Evolutionary conservation across 2,329 filamentous ascomycete genomes (phyloP).

Genomic region (Monilinia aucupariae): DNA sequence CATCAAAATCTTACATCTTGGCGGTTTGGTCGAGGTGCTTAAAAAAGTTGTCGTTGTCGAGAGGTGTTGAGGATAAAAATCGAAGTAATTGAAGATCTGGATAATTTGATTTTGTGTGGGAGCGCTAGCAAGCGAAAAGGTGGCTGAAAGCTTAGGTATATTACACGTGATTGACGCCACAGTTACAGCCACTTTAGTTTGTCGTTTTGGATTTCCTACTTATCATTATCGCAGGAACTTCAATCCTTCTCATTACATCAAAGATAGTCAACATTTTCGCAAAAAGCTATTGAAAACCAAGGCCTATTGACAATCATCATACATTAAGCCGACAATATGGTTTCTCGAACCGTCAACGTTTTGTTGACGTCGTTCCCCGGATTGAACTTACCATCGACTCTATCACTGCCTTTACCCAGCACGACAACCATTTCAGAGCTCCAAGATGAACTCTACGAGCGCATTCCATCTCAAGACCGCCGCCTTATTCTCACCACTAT

Average conservation of each 20-base stretch:
- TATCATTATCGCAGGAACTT: neutral
- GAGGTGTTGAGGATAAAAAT: slow-evolving; percentile 19
- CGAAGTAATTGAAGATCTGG: slow-evolving; percentile 6
- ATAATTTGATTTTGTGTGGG: slow-evolving; percentile 19
- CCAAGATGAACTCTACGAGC: slow-evolving; percentile 55
- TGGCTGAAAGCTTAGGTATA: slow-evolving; percentile 4
- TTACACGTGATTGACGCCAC: neutral
- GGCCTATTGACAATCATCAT: neutral
- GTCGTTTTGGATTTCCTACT: neutral
- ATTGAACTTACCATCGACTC: slow-evolving; percentile 73
- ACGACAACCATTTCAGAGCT: slow-evolving; percentile 64
- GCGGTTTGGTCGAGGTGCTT: slow-evolving; percentile 34
- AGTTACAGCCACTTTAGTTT: neutral
- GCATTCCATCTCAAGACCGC: slow-evolving; percentile 50
- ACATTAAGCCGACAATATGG: slow-evolving; percentile 43
- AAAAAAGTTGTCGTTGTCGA: slow-evolving; percentile 18
- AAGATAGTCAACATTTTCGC: neutral
- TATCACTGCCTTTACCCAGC: slow-evolving; percentile 66
- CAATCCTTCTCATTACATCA: neutral
- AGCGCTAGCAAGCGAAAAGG: slow-evolving; percentile 19
- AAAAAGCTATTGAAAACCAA: neutral
- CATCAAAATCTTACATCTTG: slow-evolving; percentile 40
- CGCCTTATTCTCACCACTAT: slow-evolving; percentile 76
- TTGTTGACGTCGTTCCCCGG: slow-evolving; percentile 81
- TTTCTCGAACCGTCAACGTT: slow-evolving; percentile 62